phyloP scores from a whole-genome alignment of 1,284 basidiomycete genomes.

The Spongispora temasekensis region DNA sequence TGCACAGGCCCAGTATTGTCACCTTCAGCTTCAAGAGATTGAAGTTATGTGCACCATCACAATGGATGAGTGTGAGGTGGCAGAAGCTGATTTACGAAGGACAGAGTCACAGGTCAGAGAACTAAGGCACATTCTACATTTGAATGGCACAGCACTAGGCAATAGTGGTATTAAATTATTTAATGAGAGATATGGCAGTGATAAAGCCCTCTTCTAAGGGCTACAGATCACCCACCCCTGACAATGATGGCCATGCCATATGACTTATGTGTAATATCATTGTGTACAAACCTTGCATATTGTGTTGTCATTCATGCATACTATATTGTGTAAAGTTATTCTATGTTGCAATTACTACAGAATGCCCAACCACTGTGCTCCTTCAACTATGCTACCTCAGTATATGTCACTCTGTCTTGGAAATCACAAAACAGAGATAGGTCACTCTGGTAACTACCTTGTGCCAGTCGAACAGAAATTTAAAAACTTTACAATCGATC shows the following conservation, averaged over 20 bases:
- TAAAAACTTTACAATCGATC: conserved; percentile 74
- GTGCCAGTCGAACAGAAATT: conserved; percentile 63
- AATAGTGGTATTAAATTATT: not conserved
- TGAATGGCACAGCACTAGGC: not conserved
- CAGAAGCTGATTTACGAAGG: not conserved
- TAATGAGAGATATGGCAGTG: not conserved
- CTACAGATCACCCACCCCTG: not conserved
- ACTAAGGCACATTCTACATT: not conserved
- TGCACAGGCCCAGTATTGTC: not conserved
- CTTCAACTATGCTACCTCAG: no score
- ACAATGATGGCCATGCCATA: not conserved
- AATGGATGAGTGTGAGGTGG: not conserved
- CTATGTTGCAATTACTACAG: not conserved
- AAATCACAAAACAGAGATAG: conserved; percentile 57
- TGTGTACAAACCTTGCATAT: no score
- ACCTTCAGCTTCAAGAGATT: not conserved
- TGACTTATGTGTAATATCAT: conserved; percentile 1
- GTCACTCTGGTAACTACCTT: conserved; percentile 62
- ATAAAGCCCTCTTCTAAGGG: not conserved
- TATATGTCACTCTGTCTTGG: conserved; percentile 64
- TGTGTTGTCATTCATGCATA: not conserved
- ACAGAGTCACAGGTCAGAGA: not conserved
- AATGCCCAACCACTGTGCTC: no score
- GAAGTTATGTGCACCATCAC: conserved; percentile 1
- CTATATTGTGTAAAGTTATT: not conserved